Percentiles rank a stretch among this genome's conserved stretches.
phyloP scores from a whole-genome alignment of 2,329 filamentous ascomycete genomes.

The Fusarium sp. region DNA sequence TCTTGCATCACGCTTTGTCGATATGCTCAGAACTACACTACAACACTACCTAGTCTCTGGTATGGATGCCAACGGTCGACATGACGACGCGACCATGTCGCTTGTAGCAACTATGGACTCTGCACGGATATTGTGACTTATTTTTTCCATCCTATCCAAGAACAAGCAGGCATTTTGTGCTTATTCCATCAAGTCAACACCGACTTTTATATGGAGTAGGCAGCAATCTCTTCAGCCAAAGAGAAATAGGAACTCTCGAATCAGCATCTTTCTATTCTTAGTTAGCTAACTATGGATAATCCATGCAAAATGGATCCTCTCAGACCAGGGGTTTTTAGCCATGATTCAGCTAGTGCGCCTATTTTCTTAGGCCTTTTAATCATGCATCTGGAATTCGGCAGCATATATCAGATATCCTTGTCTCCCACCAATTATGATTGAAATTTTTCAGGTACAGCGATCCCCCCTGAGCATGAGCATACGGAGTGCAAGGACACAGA shows the following conservation, averaged over 20 bases:
- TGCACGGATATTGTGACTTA: no score
- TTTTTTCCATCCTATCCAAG: background rate
- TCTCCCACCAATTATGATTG: no score
- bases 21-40: background rate
- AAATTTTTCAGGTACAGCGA: no score
- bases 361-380: slow-evolving; percentile 19
- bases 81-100: slow-evolving; percentile 10
- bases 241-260: no score
- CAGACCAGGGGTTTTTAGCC: slow-evolving; percentile 16
- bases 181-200: slow-evolving; percentile 1
- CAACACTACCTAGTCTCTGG: background rate
- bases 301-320: slow-evolving; percentile 30
- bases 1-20: background rate
- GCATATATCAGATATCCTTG: no score
- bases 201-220: background rate
- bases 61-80: slow-evolving; percentile 15
- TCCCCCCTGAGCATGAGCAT: no score
- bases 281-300: no score
- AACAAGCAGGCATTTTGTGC: no score
- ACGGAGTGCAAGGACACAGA: no score
- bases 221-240: background rate
- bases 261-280: no score
- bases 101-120: slow-evolving; percentile 5
- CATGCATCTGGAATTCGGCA: slow-evolving; percentile 7
- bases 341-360: slow-evolving; percentile 31